These are phyloP conservation scores for Ustilago cynodontis DNA, from an alignment of 1,284 basidiomycete genomes.

Conservation along the genomic window DNA sequence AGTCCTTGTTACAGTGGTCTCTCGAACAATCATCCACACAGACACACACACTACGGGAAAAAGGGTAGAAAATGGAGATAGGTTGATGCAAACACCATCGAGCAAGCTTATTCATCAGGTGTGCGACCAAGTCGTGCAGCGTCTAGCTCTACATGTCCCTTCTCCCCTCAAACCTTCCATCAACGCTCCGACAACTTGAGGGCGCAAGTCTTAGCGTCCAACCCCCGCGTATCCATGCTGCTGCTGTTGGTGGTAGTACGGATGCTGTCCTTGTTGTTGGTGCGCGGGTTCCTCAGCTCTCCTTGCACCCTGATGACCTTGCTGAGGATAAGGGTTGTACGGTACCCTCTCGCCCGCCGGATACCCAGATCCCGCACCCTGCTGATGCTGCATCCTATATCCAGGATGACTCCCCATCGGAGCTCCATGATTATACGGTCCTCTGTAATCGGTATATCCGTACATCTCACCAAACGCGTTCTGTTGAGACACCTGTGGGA, in stretches of 20 bases:
- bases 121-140: too few relatives aligned
- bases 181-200: too few relatives aligned
- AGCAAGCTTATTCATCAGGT: too few relatives aligned
- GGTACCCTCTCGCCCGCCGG: not conserved
- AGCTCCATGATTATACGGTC: slow-evolving; percentile 30
- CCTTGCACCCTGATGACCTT: too few relatives aligned
- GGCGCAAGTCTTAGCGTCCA: too few relatives aligned
- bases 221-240: not conserved
- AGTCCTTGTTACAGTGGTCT: too few relatives aligned
- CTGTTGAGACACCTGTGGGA: not conserved
- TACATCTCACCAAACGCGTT: not conserved
- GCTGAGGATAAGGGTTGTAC: not conserved
- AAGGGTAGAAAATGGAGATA: too few relatives aligned
- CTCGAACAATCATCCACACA: too few relatives aligned
- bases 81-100: too few relatives aligned
- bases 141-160: too few relatives aligned
- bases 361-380: not conserved
- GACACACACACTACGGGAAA: too few relatives aligned
- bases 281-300: not conserved
- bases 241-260: slow-evolving; percentile 16
- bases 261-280: slow-evolving; percentile 1
- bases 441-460: slow-evolving; percentile 30
- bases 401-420: slow-evolving; percentile 16
- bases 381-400: slow-evolving; percentile 13
- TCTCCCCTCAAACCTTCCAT: too few relatives aligned